A percentile compares a stretch with the other conserved stretches of the same genome.
These are phyloP conservation scores for Talaromyces liani DNA, from an alignment of 495 filamentous ascomycete genomes.

Conservation along the genomic window DNA sequence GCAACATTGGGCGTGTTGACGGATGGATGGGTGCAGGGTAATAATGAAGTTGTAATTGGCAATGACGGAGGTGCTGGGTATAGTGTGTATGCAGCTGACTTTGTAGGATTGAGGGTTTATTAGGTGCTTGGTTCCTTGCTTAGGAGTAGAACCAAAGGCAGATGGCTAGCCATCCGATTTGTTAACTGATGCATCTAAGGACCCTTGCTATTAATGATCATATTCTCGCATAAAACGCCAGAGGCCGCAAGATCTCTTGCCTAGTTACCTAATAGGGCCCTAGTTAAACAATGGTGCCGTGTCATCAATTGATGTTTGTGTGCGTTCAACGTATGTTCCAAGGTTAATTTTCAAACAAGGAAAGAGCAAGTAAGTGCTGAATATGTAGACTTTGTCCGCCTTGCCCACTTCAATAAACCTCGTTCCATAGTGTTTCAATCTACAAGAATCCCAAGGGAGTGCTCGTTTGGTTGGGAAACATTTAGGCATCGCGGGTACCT, in stretches of 20 bases:
- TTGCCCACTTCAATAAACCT: not conserved
- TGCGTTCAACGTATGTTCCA: too few species aligned
- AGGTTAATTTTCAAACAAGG: too few species aligned
- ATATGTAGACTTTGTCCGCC: not conserved
- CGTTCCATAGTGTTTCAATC: not conserved
- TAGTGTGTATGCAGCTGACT: constrained; percentile 31
- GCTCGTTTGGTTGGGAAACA: not conserved
- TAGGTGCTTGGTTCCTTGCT: not conserved
- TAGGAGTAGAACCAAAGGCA: too few species aligned
- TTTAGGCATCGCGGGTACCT: not conserved
- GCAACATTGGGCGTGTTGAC: constrained; percentile 34
- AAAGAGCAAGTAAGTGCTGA: too few species aligned
- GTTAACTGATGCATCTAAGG: too few species aligned
- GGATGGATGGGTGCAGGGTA: constrained; percentile 34
- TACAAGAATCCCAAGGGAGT: not conserved
- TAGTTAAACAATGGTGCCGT: too few species aligned
- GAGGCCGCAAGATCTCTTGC: too few species aligned
- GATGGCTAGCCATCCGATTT: too few species aligned
- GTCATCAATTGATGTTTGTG: too few species aligned
- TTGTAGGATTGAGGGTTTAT: constrained; percentile 17
- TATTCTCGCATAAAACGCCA: too few species aligned
- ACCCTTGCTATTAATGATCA: too few species aligned
- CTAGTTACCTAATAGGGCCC: too few species aligned
- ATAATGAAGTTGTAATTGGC: constrained; percentile 30
- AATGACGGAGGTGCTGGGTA: constrained; percentile 26